Evolutionary conservation across 306 rosid species (phyloP).

Genomic region (Cicer arietinum): DNA sequence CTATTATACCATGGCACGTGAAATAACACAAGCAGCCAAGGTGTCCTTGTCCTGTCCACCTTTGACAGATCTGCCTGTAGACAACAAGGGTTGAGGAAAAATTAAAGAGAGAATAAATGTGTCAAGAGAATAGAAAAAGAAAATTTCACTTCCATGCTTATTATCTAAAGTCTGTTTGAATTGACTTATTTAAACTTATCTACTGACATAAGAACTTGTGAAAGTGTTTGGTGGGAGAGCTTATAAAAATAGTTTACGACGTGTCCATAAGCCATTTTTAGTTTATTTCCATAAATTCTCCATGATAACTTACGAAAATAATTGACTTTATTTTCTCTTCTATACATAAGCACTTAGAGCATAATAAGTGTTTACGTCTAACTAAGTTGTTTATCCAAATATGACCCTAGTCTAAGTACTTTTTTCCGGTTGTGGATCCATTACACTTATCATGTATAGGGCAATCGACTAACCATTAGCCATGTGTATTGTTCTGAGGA

Average conservation of each 20-base stretch:
- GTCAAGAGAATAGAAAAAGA: background rate
- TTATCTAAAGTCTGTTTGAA: background rate
- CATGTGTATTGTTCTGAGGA: slow-evolving; percentile 83
- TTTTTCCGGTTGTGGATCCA: background rate
- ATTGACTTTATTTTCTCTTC: background rate
- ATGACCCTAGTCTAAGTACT: background rate
- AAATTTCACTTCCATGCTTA: background rate
- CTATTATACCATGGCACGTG: slow-evolving; percentile 99
- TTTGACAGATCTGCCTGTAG: slow-evolving; percentile 73
- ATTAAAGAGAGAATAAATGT: background rate
- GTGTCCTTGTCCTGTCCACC: slow-evolving; percentile 82
- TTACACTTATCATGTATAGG: slow-evolving; percentile 2
- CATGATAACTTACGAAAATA: background rate
- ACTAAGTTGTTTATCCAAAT: background rate
- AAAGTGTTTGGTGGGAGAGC: background rate
- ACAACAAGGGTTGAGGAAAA: slow-evolving; percentile 32
- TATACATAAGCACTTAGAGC: background rate
- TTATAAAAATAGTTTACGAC: background rate
- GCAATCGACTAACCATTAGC: slow-evolving; percentile 72
- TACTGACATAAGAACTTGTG: background rate
- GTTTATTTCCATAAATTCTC: background rate
- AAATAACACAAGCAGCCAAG: slow-evolving; percentile 82
- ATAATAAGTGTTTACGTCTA: too few relatives aligned
- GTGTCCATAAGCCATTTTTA: background rate
- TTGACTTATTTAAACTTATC: background rate